Evolutionary conservation across 192 early-diverging fungal genomes (phyloP).

Genomic region (Coemansia sp.): DNA sequence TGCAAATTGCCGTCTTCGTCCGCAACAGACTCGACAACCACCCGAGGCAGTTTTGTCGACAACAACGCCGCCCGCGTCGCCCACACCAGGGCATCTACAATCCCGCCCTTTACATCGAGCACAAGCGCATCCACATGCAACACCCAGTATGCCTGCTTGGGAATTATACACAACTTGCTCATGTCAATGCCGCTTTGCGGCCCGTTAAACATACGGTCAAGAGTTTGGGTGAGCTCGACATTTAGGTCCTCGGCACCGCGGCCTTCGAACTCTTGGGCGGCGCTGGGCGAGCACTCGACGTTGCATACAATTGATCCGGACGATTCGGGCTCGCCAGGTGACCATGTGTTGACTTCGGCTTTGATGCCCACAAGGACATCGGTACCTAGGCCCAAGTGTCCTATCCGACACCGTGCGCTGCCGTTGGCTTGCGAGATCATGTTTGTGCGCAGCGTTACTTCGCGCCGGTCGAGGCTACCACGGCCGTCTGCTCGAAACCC

Average conservation of each 20-base stretch:
- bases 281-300: slow-evolving; percentile 91
- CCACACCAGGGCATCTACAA: slow-evolving; percentile 83
- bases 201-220: slow-evolving; percentile 78
- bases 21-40: slow-evolving; percentile 73
- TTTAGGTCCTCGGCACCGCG: slow-evolving; percentile 80
- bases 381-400: slow-evolving; percentile 70
- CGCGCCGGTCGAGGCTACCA: slow-evolving; percentile 70
- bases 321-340: slow-evolving; percentile 61
- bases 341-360: slow-evolving; percentile 74
- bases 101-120: slow-evolving; percentile 83
- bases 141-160: slow-evolving; percentile 86
- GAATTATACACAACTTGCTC: slow-evolving; percentile 85
- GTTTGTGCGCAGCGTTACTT: slow-evolving; percentile 79
- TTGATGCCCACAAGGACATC: slow-evolving; percentile 95
- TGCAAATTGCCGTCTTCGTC: slow-evolving; percentile 78
- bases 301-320: slow-evolving; percentile 72
- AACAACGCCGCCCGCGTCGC: slow-evolving; percentile 85
- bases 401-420: slow-evolving; percentile 67
- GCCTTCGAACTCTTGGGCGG: slow-evolving; percentile 77
- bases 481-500: slow-evolving; percentile 91
- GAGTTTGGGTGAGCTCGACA: slow-evolving; percentile 78
- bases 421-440: slow-evolving; percentile 90
- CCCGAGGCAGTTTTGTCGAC: slow-evolving; percentile 84
- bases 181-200: slow-evolving; percentile 85
- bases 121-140: slow-evolving; percentile 89